phyloP scores from a whole-genome alignment of 441 rosid species.

The Gossypium schwendimanii region DNA sequence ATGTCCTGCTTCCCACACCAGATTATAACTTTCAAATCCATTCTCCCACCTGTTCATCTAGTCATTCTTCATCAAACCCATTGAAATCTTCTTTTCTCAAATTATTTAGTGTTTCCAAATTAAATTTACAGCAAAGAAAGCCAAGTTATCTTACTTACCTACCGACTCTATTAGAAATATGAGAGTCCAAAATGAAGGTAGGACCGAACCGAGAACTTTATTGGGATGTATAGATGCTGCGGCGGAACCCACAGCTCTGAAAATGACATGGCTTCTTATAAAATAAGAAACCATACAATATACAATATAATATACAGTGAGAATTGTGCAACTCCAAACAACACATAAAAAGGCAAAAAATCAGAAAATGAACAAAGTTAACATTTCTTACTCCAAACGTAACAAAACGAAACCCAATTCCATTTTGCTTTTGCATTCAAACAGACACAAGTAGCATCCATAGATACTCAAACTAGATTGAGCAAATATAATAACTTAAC shows the following conservation, averaged over 20 bases:
- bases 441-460: not conserved
- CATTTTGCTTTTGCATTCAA: not conserved
- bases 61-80: not conserved
- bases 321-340: not conserved
- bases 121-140: not conserved
- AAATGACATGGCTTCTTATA: not conserved
- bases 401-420: not conserved
- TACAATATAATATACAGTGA: not conserved
- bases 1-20: too few species aligned
- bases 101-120: not conserved
- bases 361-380: not conserved
- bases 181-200: constrained; percentile 33
- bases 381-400: not conserved
- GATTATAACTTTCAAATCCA: too few species aligned
- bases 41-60: too few species aligned
- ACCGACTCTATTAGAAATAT: constrained; percentile 3
- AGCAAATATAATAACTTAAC: not conserved
- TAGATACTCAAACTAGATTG: not conserved
- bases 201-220: constrained; percentile 19
- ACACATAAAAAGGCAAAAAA: not conserved
- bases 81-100: not conserved
- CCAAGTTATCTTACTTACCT: not conserved
- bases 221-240: constrained; percentile 10
- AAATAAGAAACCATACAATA: too few species aligned
- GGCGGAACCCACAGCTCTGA: constrained; percentile 16